Conservation (phyloP, 768 basidiomycete species). For the Rhizopogon sp. region DNA sequence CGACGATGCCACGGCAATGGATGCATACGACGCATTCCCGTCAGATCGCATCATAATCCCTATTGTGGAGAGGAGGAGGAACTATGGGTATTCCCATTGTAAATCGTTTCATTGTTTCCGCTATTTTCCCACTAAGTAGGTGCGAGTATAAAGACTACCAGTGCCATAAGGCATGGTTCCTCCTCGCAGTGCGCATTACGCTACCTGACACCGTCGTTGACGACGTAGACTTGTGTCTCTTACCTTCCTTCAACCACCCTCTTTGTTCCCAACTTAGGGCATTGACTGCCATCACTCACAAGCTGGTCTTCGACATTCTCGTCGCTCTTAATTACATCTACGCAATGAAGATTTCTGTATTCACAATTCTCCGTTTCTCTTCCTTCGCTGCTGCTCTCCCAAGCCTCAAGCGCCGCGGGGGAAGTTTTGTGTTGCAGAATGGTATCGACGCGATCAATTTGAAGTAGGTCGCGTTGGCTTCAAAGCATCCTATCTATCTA, state of each 20-base stretch:
- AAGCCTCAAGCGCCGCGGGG: conserved; percentile 25
- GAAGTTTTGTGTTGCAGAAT: conserved; percentile 30
- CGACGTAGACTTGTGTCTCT: conserved; percentile 22
- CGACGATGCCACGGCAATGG: neutral
- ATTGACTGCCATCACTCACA: conserved; percentile 19
- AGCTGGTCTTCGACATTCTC: conserved; percentile 2
- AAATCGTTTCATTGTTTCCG: conserved; percentile 11
- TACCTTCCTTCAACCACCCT: conserved; percentile 12
- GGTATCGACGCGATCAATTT: conserved; percentile 36
- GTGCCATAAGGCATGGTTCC: neutral
- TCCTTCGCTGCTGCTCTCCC: conserved; percentile 31
- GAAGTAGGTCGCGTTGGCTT: conserved; percentile 26
- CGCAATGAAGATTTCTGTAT: conserved; percentile 34
- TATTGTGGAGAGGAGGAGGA: conserved; percentile 10
- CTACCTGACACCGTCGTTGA: neutral
- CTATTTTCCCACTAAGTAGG: conserved; percentile 1
- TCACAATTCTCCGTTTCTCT: conserved; percentile 27
- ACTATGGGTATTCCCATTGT: conserved; percentile 6
- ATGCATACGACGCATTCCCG: neutral
- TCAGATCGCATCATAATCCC: neutral
- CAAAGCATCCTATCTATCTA: neutral
- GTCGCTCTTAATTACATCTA: conserved; percentile 4
- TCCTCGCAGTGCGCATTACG: neutral
- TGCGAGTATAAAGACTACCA: conserved; percentile 12
- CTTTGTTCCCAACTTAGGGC: conserved; percentile 10